Evolutionary conservation across 2,329 filamentous ascomycete species (phyloP).

Genomic region (Waltergamsia citrina): DNA sequence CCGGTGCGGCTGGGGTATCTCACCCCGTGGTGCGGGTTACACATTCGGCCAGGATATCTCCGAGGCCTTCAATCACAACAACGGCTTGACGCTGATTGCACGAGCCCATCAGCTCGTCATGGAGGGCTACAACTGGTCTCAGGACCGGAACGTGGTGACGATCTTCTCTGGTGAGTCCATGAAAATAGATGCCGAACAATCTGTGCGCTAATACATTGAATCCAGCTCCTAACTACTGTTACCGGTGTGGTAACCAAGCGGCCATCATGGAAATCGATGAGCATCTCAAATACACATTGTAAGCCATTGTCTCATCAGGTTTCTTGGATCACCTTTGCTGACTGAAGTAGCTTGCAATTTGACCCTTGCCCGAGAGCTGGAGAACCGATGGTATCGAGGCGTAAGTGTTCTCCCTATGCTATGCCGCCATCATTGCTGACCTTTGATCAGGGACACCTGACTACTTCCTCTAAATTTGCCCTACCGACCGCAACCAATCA

Average conservation of each 20-base stretch:
- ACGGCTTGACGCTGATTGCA: constrained; percentile 89
- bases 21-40: constrained; percentile 86
- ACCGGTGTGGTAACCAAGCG: constrained; percentile 96
- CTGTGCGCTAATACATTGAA: constrained; percentile 8
- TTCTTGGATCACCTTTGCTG: background rate
- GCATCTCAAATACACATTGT: constrained; percentile 99
- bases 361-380: constrained; percentile 95
- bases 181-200: constrained; percentile 3
- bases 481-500: background rate
- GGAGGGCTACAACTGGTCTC: constrained; percentile 99
- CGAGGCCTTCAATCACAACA: constrained; percentile 99
- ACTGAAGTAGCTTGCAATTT: constrained; percentile 75
- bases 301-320: background rate
- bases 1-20: constrained; percentile 92
- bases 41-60: constrained; percentile 96
- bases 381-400: constrained; percentile 96
- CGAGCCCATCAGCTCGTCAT: constrained; percentile 97
- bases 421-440: constrained; percentile 10
- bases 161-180: constrained; percentile 78
- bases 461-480: constrained; percentile 87
- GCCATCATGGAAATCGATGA: constrained; percentile 99
- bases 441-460: constrained; percentile 63
- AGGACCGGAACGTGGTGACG: constrained; percentile 95
- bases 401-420: constrained; percentile 33
- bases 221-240: constrained; percentile 92